Percentiles rank a stretch among this genome's conserved stretches.
Conservation (phyloP, 2,329 filamentous ascomycete species). For the Aspergillus piperis region DNA sequence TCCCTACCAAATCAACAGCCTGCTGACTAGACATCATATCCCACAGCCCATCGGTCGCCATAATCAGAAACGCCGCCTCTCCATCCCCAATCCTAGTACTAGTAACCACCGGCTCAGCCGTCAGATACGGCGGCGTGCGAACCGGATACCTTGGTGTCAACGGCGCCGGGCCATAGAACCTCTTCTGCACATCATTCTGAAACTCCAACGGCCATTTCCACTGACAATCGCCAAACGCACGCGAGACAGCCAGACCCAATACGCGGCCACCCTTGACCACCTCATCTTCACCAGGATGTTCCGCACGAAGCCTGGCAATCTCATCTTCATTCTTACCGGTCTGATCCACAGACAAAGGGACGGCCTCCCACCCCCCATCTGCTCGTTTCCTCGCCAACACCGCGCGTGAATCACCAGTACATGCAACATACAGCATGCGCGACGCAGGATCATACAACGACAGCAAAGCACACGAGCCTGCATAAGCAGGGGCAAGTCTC, state of each 20-base stretch:
- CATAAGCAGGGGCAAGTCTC: constrained; percentile 34
- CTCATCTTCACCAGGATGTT: constrained; percentile 64
- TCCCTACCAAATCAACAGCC: constrained; percentile 59
- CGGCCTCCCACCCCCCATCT: constrained; percentile 52
- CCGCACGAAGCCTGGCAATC: constrained; percentile 53
- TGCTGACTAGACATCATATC: constrained; percentile 60
- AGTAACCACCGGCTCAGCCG: constrained; percentile 65
- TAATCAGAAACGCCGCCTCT: constrained; percentile 61
- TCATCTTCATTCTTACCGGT: constrained; percentile 65
- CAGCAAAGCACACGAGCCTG: constrained; percentile 66
- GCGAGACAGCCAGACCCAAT: constrained; percentile 62
- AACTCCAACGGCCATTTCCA: constrained; percentile 66
- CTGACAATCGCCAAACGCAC: constrained; percentile 68
- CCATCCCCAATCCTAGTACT: constrained; percentile 54
- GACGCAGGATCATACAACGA: constrained; percentile 60
- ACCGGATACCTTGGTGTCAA: constrained; percentile 34
- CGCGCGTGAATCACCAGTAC: constrained; percentile 67
- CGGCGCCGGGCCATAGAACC: constrained; percentile 47
- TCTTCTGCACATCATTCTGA: constrained; percentile 40
- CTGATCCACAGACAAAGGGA: constrained; percentile 64
- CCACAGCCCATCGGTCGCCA: constrained; percentile 69
- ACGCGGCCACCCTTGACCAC: constrained; percentile 62
- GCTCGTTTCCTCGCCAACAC: constrained; percentile 54
- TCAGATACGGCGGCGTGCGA: constrained; percentile 66
- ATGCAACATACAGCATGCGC: constrained; percentile 62